Conservation (phyloP, 768 basidiomycete genomes). For the Tremella yokohamensis region DNA sequence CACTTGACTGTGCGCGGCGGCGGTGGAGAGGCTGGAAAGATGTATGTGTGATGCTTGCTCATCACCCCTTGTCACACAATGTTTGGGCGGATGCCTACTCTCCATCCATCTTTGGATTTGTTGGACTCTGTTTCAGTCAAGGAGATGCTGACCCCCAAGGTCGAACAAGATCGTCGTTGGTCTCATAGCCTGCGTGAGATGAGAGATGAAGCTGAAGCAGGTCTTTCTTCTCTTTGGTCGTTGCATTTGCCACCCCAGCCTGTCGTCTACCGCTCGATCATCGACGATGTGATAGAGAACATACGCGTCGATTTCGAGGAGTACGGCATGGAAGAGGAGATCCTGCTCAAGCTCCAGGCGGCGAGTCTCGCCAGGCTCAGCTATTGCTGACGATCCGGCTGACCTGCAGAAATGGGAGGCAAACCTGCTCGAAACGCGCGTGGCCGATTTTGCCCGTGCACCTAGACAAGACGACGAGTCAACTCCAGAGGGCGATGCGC, state of each 20-base stretch:
- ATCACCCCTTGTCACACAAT: not conserved
- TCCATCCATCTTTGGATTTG: too few relatives aligned
- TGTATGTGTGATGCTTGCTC: slow-evolving; percentile 24
- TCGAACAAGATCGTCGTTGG: slow-evolving; percentile 98
- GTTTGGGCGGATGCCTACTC: too few relatives aligned
- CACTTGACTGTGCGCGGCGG: too few relatives aligned
- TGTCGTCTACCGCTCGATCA: slow-evolving; percentile 82
- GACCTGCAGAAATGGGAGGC: slow-evolving; percentile 82
- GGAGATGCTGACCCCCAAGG: slow-evolving; percentile 55
- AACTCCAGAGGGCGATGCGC: slow-evolving; percentile 57
- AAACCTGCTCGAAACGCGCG: slow-evolving; percentile 88
- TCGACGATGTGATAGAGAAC: slow-evolving; percentile 86
- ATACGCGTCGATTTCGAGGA: slow-evolving; percentile 96
- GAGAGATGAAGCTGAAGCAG: not conserved
- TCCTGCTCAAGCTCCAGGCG: slow-evolving; percentile 79
- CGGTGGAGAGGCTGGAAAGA: slow-evolving; percentile 10
- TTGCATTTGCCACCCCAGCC: slow-evolving; percentile 71
- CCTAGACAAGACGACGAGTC: slow-evolving; percentile 60
- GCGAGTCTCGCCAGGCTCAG: slow-evolving; percentile 54
- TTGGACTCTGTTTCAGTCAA: too few relatives aligned
- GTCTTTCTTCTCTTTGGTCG: slow-evolving; percentile 55
- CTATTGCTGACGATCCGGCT: not conserved
- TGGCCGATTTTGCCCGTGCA: slow-evolving; percentile 78
- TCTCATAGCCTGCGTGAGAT: slow-evolving; percentile 4
- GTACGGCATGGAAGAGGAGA: slow-evolving; percentile 86